phyloP scores from a whole-genome alignment of 768 basidiomycete genomes.

The Lyophyllum atratum region DNA sequence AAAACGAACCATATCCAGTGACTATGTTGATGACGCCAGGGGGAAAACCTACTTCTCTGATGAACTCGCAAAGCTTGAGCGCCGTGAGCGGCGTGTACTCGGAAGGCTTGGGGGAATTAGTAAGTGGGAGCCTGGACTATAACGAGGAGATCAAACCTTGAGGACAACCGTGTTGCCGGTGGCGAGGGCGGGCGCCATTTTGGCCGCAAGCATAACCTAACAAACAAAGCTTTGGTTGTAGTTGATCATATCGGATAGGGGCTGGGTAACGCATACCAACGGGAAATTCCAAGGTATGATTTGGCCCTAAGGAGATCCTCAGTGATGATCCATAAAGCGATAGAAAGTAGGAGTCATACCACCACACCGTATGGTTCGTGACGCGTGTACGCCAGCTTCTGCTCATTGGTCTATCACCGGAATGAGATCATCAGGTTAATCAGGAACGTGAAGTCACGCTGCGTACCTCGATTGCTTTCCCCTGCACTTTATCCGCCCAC shows the following conservation, averaged over 20 bases:
- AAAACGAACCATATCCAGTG: constrained; percentile 35
- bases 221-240: neutral
- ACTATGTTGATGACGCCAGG: constrained; percentile 47
- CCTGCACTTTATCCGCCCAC: constrained; percentile 74
- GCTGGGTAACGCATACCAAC: constrained; percentile 9
- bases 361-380: constrained; percentile 54
- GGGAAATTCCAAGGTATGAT: constrained; percentile 70
- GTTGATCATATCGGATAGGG: too few species aligned
- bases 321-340: neutral
- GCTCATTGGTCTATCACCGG: constrained; percentile 42
- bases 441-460: neutral
- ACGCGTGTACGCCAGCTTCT: constrained; percentile 66
- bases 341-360: neutral
- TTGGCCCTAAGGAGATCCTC: constrained; percentile 33
- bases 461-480: constrained; percentile 54
- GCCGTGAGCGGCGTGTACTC: constrained; percentile 64
- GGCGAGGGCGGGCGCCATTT: constrained; percentile 65
- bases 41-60: constrained; percentile 62
- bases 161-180: constrained; percentile 62
- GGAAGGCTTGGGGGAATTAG: constrained; percentile 44
- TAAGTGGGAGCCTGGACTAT: neutral
- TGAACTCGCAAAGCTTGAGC: constrained; percentile 43
- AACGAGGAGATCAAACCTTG: constrained; percentile 21
- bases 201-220: constrained; percentile 42
- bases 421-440: neutral